Evolutionary conservation across 495 filamentous ascomycete genomes (phyloP).

Genomic region (Lophiotrema nucula): DNA sequence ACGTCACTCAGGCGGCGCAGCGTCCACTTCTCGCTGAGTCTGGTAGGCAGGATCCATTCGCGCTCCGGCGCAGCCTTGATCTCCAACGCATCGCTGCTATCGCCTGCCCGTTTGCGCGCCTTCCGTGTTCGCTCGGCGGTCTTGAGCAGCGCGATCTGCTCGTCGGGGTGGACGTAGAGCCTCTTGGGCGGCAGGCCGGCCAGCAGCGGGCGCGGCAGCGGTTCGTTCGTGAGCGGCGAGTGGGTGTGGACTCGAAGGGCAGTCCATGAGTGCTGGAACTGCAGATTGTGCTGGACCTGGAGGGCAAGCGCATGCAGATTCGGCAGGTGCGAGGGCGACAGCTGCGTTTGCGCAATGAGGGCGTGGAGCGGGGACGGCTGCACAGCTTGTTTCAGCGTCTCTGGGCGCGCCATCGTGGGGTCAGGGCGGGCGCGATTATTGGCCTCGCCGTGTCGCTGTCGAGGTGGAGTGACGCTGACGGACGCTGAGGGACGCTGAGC

Average conservation of each 20-base stretch:
- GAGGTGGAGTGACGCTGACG: not conserved
- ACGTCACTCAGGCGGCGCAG: conserved; percentile 70
- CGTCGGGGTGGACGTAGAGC: conserved; percentile 90
- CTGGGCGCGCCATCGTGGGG: conserved; percentile 10
- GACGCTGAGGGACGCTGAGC: too few relatives aligned
- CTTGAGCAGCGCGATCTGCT: conserved; percentile 72
- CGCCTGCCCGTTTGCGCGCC: conserved; percentile 11
- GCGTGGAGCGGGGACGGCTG: conserved; percentile 21
- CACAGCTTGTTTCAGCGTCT: conserved; percentile 19
- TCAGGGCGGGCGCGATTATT: conserved; percentile 1
- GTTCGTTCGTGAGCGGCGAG: conserved; percentile 40
- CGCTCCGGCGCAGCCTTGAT: conserved; percentile 53
- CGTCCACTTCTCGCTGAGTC: conserved; percentile 80
- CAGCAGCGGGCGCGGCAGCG: conserved; percentile 63
- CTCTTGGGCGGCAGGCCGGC: conserved; percentile 84
- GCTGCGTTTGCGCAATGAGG: conserved; percentile 8
- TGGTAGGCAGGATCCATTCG: conserved; percentile 86
- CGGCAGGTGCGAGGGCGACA: conserved; percentile 14
- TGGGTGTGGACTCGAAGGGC: conserved; percentile 61
- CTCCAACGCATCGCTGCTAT: conserved; percentile 46
- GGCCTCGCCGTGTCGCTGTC: not conserved
- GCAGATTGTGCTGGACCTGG: conserved; percentile 75
- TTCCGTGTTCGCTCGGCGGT: conserved; percentile 26
- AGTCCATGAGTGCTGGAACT: conserved; percentile 86
- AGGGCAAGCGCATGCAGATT: conserved; percentile 53